Conservation (phyloP, 805 yeast genomes). For the Metschnikowia lachancei region DNA sequence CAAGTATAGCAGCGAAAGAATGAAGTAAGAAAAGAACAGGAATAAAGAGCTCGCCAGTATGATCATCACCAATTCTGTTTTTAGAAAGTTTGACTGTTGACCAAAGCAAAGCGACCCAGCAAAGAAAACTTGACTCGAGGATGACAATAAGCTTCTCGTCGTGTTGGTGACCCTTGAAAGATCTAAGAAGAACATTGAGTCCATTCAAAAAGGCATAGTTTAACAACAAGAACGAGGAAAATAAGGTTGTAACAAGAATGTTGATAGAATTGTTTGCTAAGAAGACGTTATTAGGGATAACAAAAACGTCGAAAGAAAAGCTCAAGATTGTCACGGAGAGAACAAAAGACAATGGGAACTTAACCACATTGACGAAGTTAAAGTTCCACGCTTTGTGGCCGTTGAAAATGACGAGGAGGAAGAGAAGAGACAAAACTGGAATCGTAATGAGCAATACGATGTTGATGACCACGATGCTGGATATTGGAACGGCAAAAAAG, state of each 20-base stretch:
- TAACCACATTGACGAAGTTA: slow-evolving; percentile 40
- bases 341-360: slow-evolving; percentile 51
- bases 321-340: slow-evolving; percentile 40
- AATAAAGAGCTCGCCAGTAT: slow-evolving; percentile 52
- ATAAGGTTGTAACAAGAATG: slow-evolving; percentile 37
- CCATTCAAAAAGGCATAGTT: slow-evolving; percentile 57
- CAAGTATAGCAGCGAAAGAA: slow-evolving; percentile 49
- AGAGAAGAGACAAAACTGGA: slow-evolving; percentile 51
- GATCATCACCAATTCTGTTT: slow-evolving; percentile 41
- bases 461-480: slow-evolving; percentile 50
- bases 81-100: slow-evolving; percentile 48
- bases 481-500: slow-evolving; percentile 55
- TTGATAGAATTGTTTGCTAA: slow-evolving; percentile 40
- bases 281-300: slow-evolving; percentile 27
- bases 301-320: slow-evolving; percentile 21
- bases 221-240: slow-evolving; percentile 48
- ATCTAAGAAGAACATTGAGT: slow-evolving; percentile 32
- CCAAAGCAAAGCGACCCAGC: slow-evolving; percentile 55
- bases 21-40: slow-evolving; percentile 47
- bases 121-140: slow-evolving; percentile 50
- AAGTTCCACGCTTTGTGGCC: slow-evolving; percentile 49
- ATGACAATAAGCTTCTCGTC: slow-evolving; percentile 56
- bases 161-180: slow-evolving; percentile 36
- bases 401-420: slow-evolving; percentile 47
- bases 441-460: slow-evolving; percentile 49